Evolutionary conservation across 352 stramenopile genomes (phyloP).

Genomic region (Bremia lactucae): DNA sequence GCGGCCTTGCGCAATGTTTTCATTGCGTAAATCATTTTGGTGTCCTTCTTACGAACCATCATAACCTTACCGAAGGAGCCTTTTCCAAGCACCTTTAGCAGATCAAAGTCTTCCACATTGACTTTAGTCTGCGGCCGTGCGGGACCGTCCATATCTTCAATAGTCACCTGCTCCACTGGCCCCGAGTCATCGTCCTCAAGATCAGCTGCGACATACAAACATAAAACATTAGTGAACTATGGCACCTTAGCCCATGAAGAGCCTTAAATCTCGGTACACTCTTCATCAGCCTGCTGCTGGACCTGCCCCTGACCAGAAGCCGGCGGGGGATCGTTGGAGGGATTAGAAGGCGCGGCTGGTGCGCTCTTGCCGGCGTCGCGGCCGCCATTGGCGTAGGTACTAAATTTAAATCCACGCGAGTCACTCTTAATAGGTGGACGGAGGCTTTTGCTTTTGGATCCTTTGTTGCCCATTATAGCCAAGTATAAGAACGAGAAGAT

Average conservation of each 20-base stretch:
- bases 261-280: constrained; percentile 36
- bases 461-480: constrained; percentile 69
- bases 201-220: constrained; percentile 34
- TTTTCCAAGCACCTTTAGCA: constrained; percentile 92
- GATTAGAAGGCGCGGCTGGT: constrained; percentile 52
- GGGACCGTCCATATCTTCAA: constrained; percentile 72
- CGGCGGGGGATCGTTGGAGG: constrained; percentile 22
- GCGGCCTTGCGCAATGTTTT: constrained; percentile 91
- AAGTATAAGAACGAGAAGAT: constrained; percentile 6
- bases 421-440: constrained; percentile 78
- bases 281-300: constrained; percentile 33
- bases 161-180: constrained; percentile 64
- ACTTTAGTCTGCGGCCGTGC: constrained; percentile 66
- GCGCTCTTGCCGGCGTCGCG: constrained; percentile 65
- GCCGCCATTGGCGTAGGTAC: constrained; percentile 29
- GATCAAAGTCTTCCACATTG: constrained; percentile 87
- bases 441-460: constrained; percentile 62
- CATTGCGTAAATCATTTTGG: constrained; percentile 91
- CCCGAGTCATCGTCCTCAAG: constrained; percentile 75
- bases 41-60: constrained; percentile 92
- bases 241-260: not conserved
- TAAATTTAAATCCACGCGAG: constrained; percentile 71
- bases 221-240: not conserved
- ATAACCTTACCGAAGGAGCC: constrained; percentile 94
- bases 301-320: constrained; percentile 17